phyloP scores from a whole-genome alignment of 2,329 filamentous ascomycete genomes.

The Onygena corvina region DNA sequence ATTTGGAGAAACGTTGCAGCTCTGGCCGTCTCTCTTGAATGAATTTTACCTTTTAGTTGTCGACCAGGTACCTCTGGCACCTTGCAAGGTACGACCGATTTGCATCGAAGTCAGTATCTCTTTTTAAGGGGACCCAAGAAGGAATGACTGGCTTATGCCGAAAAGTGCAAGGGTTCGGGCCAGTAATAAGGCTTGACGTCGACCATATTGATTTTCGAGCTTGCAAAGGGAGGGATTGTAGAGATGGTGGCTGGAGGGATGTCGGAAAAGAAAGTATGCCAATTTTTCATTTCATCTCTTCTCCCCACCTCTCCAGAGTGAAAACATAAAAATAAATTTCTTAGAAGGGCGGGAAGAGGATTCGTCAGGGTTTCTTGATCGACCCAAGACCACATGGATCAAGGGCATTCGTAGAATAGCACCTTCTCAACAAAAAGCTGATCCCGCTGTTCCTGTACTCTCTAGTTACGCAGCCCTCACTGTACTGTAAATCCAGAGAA shows the following conservation, averaged over 20 bases:
- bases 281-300: slow-evolving; percentile 3
- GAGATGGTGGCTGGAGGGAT: slow-evolving; percentile 6
- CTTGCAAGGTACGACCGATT: slow-evolving; percentile 8
- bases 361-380: slow-evolving; percentile 8
- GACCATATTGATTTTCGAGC: slow-evolving; percentile 7
- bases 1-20: slow-evolving; percentile 7
- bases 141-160: slow-evolving; percentile 8
- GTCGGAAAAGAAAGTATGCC: slow-evolving; percentile 7
- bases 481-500: background rate
- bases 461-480: background rate
- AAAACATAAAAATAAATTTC: slow-evolving; percentile 2
- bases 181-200: background rate
- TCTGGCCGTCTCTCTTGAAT: slow-evolving; percentile 1
- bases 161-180: slow-evolving; percentile 4
- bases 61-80: slow-evolving; percentile 6
- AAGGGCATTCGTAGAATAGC: slow-evolving; percentile 7
- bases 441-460: slow-evolving; percentile 2
- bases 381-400: slow-evolving; percentile 9
- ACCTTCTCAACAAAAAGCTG: slow-evolving; percentile 5
- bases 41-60: background rate
- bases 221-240: background rate
- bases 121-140: slow-evolving; percentile 7
- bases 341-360: background rate
- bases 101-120: slow-evolving; percentile 1
- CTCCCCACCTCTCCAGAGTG: background rate